Evolutionary conservation across 2,329 filamentous ascomycete species (phyloP), one percentile per base, ranked within the genome.

Genomic region (Cyphellophora europaea): DNA sequence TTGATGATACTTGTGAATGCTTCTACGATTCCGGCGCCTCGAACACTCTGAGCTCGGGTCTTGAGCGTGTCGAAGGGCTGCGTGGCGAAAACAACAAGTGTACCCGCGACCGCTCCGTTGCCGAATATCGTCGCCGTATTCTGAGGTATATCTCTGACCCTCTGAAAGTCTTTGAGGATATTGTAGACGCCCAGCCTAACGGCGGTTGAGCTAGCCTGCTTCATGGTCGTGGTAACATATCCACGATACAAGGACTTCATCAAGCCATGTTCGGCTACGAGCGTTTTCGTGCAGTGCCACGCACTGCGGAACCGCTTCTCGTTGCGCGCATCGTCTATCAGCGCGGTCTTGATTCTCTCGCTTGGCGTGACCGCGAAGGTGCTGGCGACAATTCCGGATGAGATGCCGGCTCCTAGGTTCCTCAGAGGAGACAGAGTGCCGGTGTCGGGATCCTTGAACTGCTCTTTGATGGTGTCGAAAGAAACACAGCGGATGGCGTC

Each of bases 311-410:
- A 78, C 12, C 65, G 57, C 23, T 58, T 63, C 13, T 45, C 43
- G 27, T 35, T 30, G 11, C 71, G 56, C 5, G 72, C 73, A 48
- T 79, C 74, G 50, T 79, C 74, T 40, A 79, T 79, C 48, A 81
- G 51, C 0, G 76, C 76, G 1, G 78, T 82, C 52, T 82, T 82
- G 49, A 82, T 72, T 11, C 77, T 65, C 49, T 82, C 78, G 0
- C 74, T 79, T 0, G 78, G 78, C 2, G 77, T 82, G 1, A 82
- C 77, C 2, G 75, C 76, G n/a, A 71, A 66, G 0, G 77, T 62
- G 36, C 68, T 74, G 12, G 77, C 76, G 0, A 77, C 66, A 1
- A 75, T 66, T 0, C 78, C 78, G 0, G 74, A 72, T 1, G 65
- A 58, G 73, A 81, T 79, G 6, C 78, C 78, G 4, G 76, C 76